These are phyloP conservation scores for Houttuynia cordata DNA, from an alignment of 164 flowering plant genomes.

Conservation along the genomic window DNA sequence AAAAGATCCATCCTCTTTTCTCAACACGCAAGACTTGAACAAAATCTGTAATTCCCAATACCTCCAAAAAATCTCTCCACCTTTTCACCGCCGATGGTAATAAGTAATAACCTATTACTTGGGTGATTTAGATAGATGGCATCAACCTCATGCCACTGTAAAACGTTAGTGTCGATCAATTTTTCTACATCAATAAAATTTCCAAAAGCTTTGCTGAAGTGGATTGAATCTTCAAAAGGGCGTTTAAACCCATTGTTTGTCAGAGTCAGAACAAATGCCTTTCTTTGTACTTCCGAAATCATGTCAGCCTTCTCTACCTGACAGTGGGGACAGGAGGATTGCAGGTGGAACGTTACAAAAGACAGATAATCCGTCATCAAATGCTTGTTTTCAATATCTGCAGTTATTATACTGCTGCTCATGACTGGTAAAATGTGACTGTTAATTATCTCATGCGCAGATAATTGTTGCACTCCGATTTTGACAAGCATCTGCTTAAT, in stretches of 20 bases:
- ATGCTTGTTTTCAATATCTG: slow-evolving; percentile 15
- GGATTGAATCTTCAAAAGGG: slow-evolving; percentile 48
- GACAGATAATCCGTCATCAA: slow-evolving; percentile 67
- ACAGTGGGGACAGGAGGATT: slow-evolving; percentile 54
- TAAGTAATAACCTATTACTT: slow-evolving; percentile 16
- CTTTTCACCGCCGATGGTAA: slow-evolving; percentile 29
- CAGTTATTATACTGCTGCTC: slow-evolving; percentile 19
- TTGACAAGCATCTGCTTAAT: slow-evolving; percentile 39
- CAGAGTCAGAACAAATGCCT: slow-evolving; percentile 50
- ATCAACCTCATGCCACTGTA: slow-evolving; percentile 70
- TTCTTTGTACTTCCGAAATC: slow-evolving; percentile 42
- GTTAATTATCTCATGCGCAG: slow-evolving; percentile 72
- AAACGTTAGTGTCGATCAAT: slow-evolving; percentile 27
- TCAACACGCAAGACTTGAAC: slow-evolving; percentile 50
- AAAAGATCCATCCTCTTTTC: slow-evolving; percentile 31
- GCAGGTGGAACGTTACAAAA: slow-evolving; percentile 71
- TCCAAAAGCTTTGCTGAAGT: slow-evolving; percentile 63
- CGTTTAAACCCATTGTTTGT: slow-evolving; percentile 68
- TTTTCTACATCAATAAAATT: slow-evolving; percentile 43
- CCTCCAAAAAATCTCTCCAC: slow-evolving; percentile 73
- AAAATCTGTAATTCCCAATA: slow-evolving; percentile 76
- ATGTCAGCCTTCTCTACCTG: slow-evolving; percentile 39
- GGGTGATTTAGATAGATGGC: slow-evolving; percentile 54
- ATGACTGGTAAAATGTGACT: slow-evolving; percentile 62
- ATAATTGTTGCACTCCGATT: slow-evolving; percentile 62